These are phyloP conservation scores for Teunomyces funiuensis DNA, from an alignment of 805 yeast genomes.

Conservation along the genomic window DNA sequence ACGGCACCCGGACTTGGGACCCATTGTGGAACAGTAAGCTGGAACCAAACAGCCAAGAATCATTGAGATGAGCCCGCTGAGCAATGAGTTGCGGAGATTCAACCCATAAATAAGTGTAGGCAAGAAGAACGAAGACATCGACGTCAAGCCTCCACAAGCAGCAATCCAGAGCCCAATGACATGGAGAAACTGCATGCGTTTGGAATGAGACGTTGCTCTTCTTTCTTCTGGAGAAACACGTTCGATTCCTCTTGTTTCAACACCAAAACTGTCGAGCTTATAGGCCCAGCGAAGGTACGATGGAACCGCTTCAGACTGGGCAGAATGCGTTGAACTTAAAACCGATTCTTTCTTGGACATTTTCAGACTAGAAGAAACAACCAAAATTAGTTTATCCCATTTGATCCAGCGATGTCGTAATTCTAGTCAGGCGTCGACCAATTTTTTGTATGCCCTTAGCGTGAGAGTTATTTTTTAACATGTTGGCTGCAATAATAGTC, in stretches of 20 bases:
- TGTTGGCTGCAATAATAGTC: constrained; percentile 4
- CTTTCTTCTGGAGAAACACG: constrained; percentile 31
- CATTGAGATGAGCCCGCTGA: constrained; percentile 31
- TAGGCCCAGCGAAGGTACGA: constrained; percentile 10
- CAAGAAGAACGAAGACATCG: constrained; percentile 38
- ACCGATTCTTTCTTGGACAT: constrained; percentile 2
- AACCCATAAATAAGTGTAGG: constrained; percentile 31
- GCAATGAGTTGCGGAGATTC: constrained; percentile 24
- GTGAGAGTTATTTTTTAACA: too few species aligned
- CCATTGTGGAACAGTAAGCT: constrained; percentile 39
- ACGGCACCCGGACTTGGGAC: constrained; percentile 38
- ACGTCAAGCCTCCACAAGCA: constrained; percentile 39
- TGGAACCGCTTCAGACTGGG: neutral
- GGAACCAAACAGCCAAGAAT: constrained; percentile 36
- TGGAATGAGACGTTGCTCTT: constrained; percentile 10
- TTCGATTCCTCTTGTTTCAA: constrained; percentile 37
- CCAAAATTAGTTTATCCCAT: too few species aligned
- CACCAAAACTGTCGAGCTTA: constrained; percentile 27
- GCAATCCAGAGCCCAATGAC: constrained; percentile 40
- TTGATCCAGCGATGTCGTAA: too few species aligned
- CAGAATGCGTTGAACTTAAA: neutral
- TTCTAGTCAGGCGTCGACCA: too few species aligned
- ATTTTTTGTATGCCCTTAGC: too few species aligned
- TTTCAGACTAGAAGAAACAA: neutral
- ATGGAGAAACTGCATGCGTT: constrained; percentile 21